These are phyloP conservation scores for Megacollybia platyphylla DNA, from an alignment of 1,284 basidiomycete species.

Conservation along the genomic window DNA sequence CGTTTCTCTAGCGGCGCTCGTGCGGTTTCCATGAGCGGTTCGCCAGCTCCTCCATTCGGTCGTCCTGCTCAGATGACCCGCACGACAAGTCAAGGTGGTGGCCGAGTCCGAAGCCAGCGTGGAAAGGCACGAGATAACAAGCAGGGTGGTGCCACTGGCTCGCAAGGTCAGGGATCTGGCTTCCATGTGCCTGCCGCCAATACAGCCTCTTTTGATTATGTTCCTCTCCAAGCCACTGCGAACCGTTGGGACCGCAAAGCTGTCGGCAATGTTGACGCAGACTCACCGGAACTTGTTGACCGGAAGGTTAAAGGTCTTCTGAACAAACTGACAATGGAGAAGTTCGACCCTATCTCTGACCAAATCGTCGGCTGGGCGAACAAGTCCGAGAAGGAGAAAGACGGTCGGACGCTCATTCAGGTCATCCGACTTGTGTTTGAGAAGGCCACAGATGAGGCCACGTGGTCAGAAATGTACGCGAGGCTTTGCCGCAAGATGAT, in stretches of 20 bases:
- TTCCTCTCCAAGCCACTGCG: constrained; percentile 68
- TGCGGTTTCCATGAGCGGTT: constrained; percentile 18
- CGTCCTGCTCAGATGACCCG: constrained; percentile 54
- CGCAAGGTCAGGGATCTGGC: constrained; percentile 17
- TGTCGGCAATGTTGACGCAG: constrained; percentile 31
- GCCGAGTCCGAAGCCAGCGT: constrained; percentile 62
- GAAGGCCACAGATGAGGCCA: constrained; percentile 92
- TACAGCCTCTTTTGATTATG: constrained; percentile 33
- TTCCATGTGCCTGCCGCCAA: constrained; percentile 10
- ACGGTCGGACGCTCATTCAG: constrained; percentile 88
- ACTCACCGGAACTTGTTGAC: constrained; percentile 77
- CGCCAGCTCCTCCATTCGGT: constrained; percentile 27
- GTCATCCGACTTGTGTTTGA: constrained; percentile 96
- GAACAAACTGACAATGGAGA: constrained; percentile 96
- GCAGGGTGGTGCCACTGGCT: constrained; percentile 9
- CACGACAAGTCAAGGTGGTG: constrained; percentile 64
- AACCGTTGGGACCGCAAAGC: constrained; percentile 70
- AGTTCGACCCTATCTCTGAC: constrained; percentile 89
- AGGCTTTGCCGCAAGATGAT: constrained; percentile 90
- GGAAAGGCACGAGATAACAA: constrained; percentile 40
- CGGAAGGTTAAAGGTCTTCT: constrained; percentile 89
- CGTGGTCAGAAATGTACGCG: constrained; percentile 96
- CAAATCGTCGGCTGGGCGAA: constrained; percentile 94
- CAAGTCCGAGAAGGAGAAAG: constrained; percentile 84
- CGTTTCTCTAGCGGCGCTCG: constrained; percentile 12